phyloP scores from a whole-genome alignment of 768 basidiomycete species.

The Leucosporidium creatinivorum region DNA sequence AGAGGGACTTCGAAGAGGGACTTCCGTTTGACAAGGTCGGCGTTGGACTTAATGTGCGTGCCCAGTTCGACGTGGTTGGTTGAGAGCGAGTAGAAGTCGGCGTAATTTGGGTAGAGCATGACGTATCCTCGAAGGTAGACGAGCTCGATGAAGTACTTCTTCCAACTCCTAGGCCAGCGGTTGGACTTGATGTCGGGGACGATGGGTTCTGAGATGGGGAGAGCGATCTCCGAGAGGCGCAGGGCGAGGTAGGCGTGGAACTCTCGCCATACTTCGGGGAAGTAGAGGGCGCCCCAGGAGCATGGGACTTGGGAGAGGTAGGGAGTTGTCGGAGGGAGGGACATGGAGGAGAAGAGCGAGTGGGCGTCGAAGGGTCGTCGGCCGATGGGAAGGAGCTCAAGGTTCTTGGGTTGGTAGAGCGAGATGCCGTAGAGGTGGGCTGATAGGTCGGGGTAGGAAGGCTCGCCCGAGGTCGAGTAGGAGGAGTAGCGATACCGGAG shows the following conservation, averaged over 20 bases:
- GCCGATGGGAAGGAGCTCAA: conserved; percentile 64
- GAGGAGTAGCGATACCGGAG: conserved; percentile 72
- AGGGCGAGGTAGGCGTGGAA: conserved; percentile 68
- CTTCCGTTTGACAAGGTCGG: conserved; percentile 52
- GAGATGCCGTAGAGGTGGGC: conserved; percentile 66
- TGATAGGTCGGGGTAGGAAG: conserved; percentile 42
- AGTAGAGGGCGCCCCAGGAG: conserved; percentile 87
- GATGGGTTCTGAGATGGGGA: conserved; percentile 46
- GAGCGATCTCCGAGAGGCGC: conserved; percentile 57
- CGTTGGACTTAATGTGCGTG: conserved; percentile 61
- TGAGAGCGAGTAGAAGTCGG: conserved; percentile 62
- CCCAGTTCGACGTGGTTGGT: conserved; percentile 87
- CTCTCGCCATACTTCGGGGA: conserved; percentile 79
- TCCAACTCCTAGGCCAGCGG: conserved; percentile 75
- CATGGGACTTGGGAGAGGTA: conserved; percentile 83
- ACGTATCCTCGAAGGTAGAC: conserved; percentile 71
- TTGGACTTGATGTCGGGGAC: conserved; percentile 74
- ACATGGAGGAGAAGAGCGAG: conserved; percentile 47
- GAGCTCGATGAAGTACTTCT: conserved; percentile 81
- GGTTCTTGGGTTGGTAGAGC: conserved; percentile 75
- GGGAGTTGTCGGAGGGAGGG: conserved; percentile 51
- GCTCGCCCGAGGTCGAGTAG: conserved; percentile 39
- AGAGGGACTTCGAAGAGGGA: conserved; percentile 63
- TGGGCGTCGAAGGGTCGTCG: conserved; percentile 63
- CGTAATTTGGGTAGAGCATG: conserved; percentile 85